Evolutionary conservation across 768 basidiomycete species (phyloP).

Genomic region (Boletus barrowsii): DNA sequence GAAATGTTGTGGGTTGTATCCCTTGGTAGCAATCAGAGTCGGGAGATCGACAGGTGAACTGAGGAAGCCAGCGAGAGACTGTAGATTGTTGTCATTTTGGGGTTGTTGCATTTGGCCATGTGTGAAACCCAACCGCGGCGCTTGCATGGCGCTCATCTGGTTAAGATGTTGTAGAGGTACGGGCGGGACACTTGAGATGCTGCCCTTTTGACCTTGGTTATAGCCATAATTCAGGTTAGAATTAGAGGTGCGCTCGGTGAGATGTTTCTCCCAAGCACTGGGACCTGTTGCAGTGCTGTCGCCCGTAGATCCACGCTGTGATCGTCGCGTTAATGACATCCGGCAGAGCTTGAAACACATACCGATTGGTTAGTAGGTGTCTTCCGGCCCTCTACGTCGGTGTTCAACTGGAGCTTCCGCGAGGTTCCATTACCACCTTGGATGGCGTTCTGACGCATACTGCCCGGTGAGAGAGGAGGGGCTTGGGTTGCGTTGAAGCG

Average conservation of each 20-base stretch:
- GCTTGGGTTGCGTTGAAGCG: slow-evolving; percentile 57
- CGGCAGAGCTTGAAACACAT: slow-evolving; percentile 43
- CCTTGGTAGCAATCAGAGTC: slow-evolving; percentile 79
- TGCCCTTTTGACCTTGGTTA: slow-evolving; percentile 35
- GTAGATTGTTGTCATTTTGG: slow-evolving; percentile 29
- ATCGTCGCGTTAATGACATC: slow-evolving; percentile 30
- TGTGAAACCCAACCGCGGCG: slow-evolving; percentile 39
- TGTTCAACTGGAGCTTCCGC: slow-evolving; percentile 53
- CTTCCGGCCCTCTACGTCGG: slow-evolving; percentile 66
- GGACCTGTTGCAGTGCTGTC: slow-evolving; percentile 34
- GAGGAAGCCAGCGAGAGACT: slow-evolving; percentile 46
- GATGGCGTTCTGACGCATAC: slow-evolving; percentile 38
- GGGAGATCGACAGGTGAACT: slow-evolving; percentile 81
- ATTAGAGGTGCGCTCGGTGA: slow-evolving; percentile 60
- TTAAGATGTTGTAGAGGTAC: slow-evolving; percentile 74
- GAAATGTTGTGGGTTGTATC: slow-evolving; percentile 86
- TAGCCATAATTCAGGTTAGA: slow-evolving; percentile 67
- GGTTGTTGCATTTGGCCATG: slow-evolving; percentile 28
- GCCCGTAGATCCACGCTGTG: slow-evolving; percentile 34
- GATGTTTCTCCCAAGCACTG: slow-evolving; percentile 57
- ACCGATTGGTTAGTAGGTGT: slow-evolving; percentile 55
- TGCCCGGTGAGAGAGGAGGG: slow-evolving; percentile 40
- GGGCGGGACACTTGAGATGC: slow-evolving; percentile 64
- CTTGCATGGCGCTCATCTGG: slow-evolving; percentile 40
- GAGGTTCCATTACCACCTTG: slow-evolving; percentile 38